Evolutionary conservation across 2,329 filamentous ascomycete genomes (phyloP), one percentile per base, ranked within the genome.

Genomic region (Pseudogymnoascus sp.): DNA sequence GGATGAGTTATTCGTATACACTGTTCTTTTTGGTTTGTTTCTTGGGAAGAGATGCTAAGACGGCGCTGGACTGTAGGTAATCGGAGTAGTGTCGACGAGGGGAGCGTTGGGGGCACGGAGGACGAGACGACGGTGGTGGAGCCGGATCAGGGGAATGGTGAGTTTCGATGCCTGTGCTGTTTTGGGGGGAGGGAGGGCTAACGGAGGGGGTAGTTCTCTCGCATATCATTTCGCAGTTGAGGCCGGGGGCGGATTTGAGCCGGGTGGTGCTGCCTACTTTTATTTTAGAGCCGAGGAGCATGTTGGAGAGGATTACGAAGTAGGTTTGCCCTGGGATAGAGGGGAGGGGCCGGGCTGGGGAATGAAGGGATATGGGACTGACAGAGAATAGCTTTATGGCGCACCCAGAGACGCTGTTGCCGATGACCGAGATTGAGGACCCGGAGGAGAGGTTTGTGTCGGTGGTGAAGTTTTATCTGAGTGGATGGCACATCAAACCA

Each of bases 271-370:
- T 99, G 62, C 94, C 94, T 41, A 99, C 94, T 58, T 99, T 99
- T 75, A 99, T 99, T 71, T 85, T 99, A 69, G 94, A 99, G 76
- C 94, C 94, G 23, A 87, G 92, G 72, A 97, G 92, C 70, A 99
- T 99, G 94, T 80, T 99, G 70, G 94, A 99, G 78, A 86, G 94
- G 70, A 99, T 99, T 74, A 99, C 94, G 72, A 99, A 99, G 92
- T 96, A 79, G 68, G 86, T 79, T 12, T 41, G 61, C 52, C 36
- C 6, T 25, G 30, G 19, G 12, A 55, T 33, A 41, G 60, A 23
- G 30, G 19, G 41, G 41, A 35, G 9, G 23, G 11, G 23, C 12
- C 12, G 30, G n/a, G 11, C 16, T 58, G 25, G 58, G 38, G 55
- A 22, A 35, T 64, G 64, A 64, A 60, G 49, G 16, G 55, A 35